These are phyloP conservation scores for Kingdonia uniflora DNA, from an alignment of 164 flowering plant genomes.

Conservation along the genomic window DNA sequence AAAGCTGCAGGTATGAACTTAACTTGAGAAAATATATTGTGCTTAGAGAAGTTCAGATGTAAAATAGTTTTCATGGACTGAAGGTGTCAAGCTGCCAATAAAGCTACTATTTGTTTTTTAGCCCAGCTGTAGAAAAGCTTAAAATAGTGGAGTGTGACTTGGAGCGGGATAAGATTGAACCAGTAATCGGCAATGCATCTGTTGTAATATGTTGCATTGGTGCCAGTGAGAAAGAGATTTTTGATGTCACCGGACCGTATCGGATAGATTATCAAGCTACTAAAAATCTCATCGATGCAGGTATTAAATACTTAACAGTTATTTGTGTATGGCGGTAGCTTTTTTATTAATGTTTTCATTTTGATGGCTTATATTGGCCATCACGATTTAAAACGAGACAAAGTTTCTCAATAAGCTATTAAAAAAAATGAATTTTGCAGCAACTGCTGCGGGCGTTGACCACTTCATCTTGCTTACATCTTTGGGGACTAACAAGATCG, in stretches of 20 bases:
- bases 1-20: slow-evolving; percentile 23
- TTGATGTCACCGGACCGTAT: slow-evolving; percentile 88
- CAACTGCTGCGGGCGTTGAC: slow-evolving; percentile 61
- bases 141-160: slow-evolving; percentile 92
- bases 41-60: background rate
- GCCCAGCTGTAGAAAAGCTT: slow-evolving; percentile 97
- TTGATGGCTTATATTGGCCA: background rate
- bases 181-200: slow-evolving; percentile 72
- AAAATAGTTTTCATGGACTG: background rate
- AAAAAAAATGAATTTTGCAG: no score
- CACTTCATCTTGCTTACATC: slow-evolving; percentile 89
- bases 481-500: slow-evolving; percentile 88
- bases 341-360: background rate
- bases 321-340: background rate
- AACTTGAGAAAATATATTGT: slow-evolving; percentile 36
- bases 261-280: slow-evolving; percentile 85
- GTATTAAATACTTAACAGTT: slow-evolving; percentile 23
- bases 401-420: no score
- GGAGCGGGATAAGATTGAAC: slow-evolving; percentile 50
- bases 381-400: no score
- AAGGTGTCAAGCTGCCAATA: slow-evolving; percentile 17
- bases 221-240: slow-evolving; percentile 93
- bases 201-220: slow-evolving; percentile 92
- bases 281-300: slow-evolving; percentile 84
- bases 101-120: slow-evolving; percentile 58